A percentile compares a stretch with the other conserved stretches of the same genome.
Evolutionary conservation across 768 basidiomycete species (phyloP).

Genomic region (Mycena crocata): DNA sequence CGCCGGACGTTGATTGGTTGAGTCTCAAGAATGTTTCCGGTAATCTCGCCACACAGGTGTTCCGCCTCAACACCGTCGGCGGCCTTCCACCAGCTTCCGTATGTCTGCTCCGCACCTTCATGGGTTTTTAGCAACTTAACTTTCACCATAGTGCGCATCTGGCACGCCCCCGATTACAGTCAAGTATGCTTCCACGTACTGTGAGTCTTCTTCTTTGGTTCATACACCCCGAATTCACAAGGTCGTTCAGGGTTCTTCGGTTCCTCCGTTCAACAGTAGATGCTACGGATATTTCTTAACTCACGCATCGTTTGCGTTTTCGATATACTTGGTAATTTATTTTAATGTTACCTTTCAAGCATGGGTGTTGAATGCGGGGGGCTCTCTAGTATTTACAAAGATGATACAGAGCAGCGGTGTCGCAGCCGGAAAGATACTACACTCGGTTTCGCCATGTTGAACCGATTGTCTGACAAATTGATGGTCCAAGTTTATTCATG

Average conservation of each 20-base stretch:
- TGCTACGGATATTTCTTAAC: not conserved
- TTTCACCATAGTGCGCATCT: slow-evolving; percentile 46
- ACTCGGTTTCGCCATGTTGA: no score
- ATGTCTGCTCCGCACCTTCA: no score
- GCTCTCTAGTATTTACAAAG: no score
- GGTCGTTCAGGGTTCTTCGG: slow-evolving; percentile 19
- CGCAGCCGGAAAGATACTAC: no score
- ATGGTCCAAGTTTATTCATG: no score
- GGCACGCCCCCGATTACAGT: slow-evolving; percentile 57
- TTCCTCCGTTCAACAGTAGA: slow-evolving; percentile 1
- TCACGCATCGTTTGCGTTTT: no score
- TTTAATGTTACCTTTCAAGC: no score
- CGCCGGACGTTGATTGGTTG: slow-evolving; percentile 67
- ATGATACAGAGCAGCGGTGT: no score
- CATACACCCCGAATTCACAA: not conserved
- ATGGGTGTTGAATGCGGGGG: no score
- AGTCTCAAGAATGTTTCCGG: slow-evolving; percentile 60
- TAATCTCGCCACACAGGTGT: slow-evolving; percentile 60
- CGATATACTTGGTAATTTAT: no score
- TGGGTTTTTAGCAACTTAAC: no score
- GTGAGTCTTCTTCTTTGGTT: slow-evolving; percentile 46
- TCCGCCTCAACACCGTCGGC: slow-evolving; percentile 62
- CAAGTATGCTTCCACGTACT: slow-evolving; percentile 65
- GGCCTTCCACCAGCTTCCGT: slow-evolving; percentile 66
- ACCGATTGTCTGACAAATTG: no score